phyloP scores from a whole-genome alignment of 306 rosid genomes.

The Parietaria judaica region DNA sequence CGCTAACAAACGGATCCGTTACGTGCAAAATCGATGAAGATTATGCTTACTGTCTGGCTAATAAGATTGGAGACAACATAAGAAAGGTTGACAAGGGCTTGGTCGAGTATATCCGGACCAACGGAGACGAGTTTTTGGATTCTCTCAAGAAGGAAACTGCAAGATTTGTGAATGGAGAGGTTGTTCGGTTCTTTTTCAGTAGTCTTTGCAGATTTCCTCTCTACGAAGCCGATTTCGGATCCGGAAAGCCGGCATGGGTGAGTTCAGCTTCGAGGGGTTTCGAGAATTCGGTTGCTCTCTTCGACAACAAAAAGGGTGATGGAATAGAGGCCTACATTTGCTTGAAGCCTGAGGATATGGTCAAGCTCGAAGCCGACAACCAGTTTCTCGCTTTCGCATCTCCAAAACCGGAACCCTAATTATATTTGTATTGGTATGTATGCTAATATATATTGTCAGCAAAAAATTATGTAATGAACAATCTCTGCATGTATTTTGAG shows the following conservation, averaged over 20 bases:
- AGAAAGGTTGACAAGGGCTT: slow-evolving; percentile 1
- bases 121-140: slow-evolving; percentile 1
- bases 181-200: neutral
- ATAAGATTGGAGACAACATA: slow-evolving; percentile 21
- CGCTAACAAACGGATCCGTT: slow-evolving; percentile 1
- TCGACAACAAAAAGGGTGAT: slow-evolving; percentile 18
- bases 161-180: neutral
- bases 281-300: slow-evolving; percentile 9
- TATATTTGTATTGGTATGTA: too few relatives aligned
- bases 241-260: slow-evolving; percentile 34
- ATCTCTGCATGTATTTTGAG: too few relatives aligned
- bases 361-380: slow-evolving; percentile 18
- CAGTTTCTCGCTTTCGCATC: slow-evolving; percentile 6
- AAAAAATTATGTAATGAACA: too few relatives aligned
- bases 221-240: slow-evolving; percentile 35
- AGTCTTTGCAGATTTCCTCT: slow-evolving; percentile 26
- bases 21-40: neutral
- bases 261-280: slow-evolving; percentile 18
- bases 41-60: slow-evolving; percentile 8
- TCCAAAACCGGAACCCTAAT: too few relatives aligned
- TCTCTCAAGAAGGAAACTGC: neutral
- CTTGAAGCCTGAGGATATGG: slow-evolving; percentile 14
- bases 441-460: too few relatives aligned
- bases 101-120: neutral
- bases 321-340: slow-evolving; percentile 26